Conservation (phyloP, 2,329 filamentous ascomycete genomes). For the Stemphylium vesicarium region DNA sequence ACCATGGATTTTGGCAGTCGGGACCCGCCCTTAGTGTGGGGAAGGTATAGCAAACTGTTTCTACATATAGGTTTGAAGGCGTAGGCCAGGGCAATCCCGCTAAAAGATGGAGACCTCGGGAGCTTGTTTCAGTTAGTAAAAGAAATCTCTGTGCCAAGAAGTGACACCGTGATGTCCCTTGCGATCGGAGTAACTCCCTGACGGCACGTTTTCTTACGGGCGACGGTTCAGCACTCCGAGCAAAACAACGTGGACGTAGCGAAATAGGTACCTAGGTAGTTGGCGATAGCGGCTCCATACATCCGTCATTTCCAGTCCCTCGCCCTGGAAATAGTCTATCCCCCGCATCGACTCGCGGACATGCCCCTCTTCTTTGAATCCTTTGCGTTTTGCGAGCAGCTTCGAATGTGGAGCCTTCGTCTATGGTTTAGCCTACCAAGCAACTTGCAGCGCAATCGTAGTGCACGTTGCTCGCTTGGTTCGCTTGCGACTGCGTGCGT, state of each 20-base stretch:
- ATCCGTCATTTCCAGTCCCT: slow-evolving; percentile 13
- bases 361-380: slow-evolving; percentile 18
- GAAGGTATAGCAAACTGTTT: slow-evolving; percentile 3
- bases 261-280: slow-evolving; percentile 10
- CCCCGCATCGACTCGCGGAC: slow-evolving; percentile 20
- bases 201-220: slow-evolving; percentile 11
- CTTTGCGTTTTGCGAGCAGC: slow-evolving; percentile 23
- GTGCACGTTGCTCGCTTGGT: slow-evolving; percentile 16
- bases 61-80: slow-evolving; percentile 3
- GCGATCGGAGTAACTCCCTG: slow-evolving; percentile 1
- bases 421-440: slow-evolving; percentile 22
- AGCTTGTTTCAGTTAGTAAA: slow-evolving; percentile 31
- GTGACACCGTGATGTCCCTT: slow-evolving; percentile 17
- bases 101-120: slow-evolving; percentile 16
- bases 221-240: slow-evolving; percentile 11
- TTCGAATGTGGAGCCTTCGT: slow-evolving; percentile 26
- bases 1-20: neutral
- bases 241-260: slow-evolving; percentile 4
- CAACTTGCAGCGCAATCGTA: slow-evolving; percentile 11
- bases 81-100: slow-evolving; percentile 10
- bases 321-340: slow-evolving; percentile 28
- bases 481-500: slow-evolving; percentile 1
- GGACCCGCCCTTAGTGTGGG: slow-evolving; percentile 4
- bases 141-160: slow-evolving; percentile 29
- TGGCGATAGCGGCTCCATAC: slow-evolving; percentile 8